These are phyloP conservation scores for Fusarium metavorans DNA, from an alignment of 2,329 filamentous ascomycete species.

Conservation along the genomic window DNA sequence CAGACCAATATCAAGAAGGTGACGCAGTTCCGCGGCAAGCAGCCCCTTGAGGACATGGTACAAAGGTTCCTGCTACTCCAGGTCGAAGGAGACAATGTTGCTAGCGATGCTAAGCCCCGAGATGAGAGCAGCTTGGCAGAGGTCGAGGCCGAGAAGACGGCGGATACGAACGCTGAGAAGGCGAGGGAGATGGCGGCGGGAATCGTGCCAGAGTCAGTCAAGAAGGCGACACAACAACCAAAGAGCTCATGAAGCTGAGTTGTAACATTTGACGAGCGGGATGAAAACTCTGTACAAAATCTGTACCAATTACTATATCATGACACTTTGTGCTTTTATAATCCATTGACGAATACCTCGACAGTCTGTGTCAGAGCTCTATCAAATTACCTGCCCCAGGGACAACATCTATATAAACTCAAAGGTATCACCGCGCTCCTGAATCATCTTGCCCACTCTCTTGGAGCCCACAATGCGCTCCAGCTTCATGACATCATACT, in stretches of 20 bases:
- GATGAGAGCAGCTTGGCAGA: slow-evolving; percentile 33
- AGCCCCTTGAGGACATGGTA: slow-evolving; percentile 76
- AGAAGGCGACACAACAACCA: slow-evolving; percentile 32
- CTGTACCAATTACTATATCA: slow-evolving; percentile 46
- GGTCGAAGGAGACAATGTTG: background rate
- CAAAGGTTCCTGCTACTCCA: slow-evolving; percentile 51
- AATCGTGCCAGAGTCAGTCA: slow-evolving; percentile 46
- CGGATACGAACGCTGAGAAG: slow-evolving; percentile 48
- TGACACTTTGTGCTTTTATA: slow-evolving; percentile 31
- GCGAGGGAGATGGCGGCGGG: slow-evolving; percentile 48
- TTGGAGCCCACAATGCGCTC: slow-evolving; percentile 88
- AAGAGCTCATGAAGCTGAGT: slow-evolving; percentile 34
- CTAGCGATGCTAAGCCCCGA: background rate
- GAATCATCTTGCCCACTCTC: slow-evolving; percentile 85
- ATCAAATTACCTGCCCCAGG: slow-evolving; percentile 9
- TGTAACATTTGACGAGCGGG: slow-evolving; percentile 39
- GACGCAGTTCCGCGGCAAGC: slow-evolving; percentile 79
- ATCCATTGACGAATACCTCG: slow-evolving; percentile 9
- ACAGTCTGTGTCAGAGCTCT: slow-evolving; percentile 5
- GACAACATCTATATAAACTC: slow-evolving; percentile 78
- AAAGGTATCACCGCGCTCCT: slow-evolving; percentile 89
- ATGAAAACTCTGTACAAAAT: slow-evolving; percentile 46
- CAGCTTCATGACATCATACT: slow-evolving; percentile 88
- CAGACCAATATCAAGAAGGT: slow-evolving; percentile 85
- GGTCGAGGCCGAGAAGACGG: slow-evolving; percentile 31